A percentile compares a stretch with the other conserved stretches of the same genome.
These are phyloP conservation scores for Pythium utonaiense DNA, from an alignment of 352 stramenopile species.

Conservation along the genomic window DNA sequence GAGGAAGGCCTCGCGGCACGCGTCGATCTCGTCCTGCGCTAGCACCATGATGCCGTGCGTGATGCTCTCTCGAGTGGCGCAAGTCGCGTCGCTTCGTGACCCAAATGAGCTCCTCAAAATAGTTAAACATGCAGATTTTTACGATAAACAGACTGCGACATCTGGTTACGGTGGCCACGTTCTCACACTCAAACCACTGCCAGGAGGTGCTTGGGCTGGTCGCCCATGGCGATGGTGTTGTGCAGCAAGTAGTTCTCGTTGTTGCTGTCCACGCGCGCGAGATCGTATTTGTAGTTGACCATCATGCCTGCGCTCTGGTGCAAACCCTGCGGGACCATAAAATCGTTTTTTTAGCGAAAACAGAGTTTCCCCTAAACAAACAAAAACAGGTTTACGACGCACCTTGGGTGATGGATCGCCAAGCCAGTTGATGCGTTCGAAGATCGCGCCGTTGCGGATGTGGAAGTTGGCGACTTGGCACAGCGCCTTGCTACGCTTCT, in stretches of 20 bases:
- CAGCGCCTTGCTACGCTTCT: conserved; percentile 81
- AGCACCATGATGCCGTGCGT: conserved; percentile 60
- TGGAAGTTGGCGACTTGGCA: conserved; percentile 84
- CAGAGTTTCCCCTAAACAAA: no score
- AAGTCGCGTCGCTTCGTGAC: not conserved
- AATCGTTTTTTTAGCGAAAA: no score
- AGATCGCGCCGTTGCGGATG: conserved; percentile 82
- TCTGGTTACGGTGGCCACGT: not conserved
- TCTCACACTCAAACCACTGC: conserved; percentile 6
- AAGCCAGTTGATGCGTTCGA: conserved; percentile 84
- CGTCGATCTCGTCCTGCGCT: conserved; percentile 95
- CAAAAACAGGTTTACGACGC: not conserved
- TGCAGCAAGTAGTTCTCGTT: conserved; percentile 83
- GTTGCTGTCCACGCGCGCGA: conserved; percentile 66
- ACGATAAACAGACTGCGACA: not conserved
- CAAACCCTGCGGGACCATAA: no score
- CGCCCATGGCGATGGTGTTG: conserved; percentile 70
- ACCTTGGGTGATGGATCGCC: conserved; percentile 76
- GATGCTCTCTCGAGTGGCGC: not conserved
- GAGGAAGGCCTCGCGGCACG: conserved; percentile 95
- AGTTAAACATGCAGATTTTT: not conserved
- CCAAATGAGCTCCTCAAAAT: not conserved
- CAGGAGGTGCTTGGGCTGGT: conserved; percentile 60
- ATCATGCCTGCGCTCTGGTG: conserved; percentile 76
- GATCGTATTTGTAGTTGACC: conserved; percentile 88